Base-by-base conservation (phyloP, 345 rosid genomes). In the Sapria himalayana region DNA sequence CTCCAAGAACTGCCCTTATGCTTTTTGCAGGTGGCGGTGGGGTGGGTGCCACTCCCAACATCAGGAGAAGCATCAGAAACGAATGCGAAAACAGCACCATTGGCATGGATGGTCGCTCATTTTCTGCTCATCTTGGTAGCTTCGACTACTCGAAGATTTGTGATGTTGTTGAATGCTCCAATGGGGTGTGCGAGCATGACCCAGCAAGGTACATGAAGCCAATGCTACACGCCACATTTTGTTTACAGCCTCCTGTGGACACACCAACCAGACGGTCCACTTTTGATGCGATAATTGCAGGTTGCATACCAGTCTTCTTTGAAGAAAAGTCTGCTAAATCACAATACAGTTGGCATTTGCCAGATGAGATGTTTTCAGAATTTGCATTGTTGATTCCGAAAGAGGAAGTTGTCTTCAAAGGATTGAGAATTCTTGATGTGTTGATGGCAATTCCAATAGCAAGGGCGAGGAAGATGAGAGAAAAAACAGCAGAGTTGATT, bases 1-100 rank as follows among this genome's bases (percentile, higher is more conserved):
- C 98, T 0, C 65, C 54, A 25, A 69, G 91, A 42, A 66, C 62
- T 0, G 59, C 66, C 0, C 54, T 78, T 22, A 60, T 76, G 85
- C 65, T 79, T 15, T 89, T 89, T 52, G 91, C 94, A 0, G 94
- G 98, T 3, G 91, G 94, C 0, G 94, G 98, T 15, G 93, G 94
- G 5, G 53, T 73, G 8, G 69, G 62, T 0, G 34, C 74, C 2
- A 13, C 64, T 2, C 85, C 74, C 2, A 89, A 82, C 19, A 74
- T 86, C 38, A 57, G 94, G 37, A 57, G 93, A 39, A 86, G 98
- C 40, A 89, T 89, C 33, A 54, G 98, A 31, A 51, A 55, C 4
- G 94, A 89, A 32, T 89, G 98, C 22, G 69, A 74, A 7, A 67
- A 54, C 49, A 22, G 31, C 4, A 48, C 39, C 22, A 14, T 22